Evolutionary conservation across 2,329 filamentous ascomycete genomes (phyloP).

Genomic region (Ascochyta rabiei): DNA sequence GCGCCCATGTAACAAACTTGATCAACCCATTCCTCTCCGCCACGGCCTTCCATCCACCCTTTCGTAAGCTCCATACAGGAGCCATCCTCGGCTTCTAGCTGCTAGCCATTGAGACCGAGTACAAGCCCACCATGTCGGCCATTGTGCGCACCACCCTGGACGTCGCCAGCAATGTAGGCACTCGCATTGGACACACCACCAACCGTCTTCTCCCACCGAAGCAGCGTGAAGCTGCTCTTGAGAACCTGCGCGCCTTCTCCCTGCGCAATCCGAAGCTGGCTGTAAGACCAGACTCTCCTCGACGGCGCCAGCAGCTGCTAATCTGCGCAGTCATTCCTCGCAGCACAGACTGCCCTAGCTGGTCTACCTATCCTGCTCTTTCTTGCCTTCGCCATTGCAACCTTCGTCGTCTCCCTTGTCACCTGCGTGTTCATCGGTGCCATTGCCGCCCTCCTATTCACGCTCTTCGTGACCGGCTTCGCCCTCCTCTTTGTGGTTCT

Average conservation of each 20-base stretch:
- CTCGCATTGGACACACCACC: constrained; percentile 38
- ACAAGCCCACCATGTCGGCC: constrained; percentile 22
- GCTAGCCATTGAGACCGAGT: not conserved
- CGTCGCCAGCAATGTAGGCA: constrained; percentile 30
- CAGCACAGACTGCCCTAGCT: constrained; percentile 68
- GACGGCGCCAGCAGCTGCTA: not conserved
- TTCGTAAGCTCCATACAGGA: not conserved
- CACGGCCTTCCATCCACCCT: not conserved
- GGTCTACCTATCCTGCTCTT: constrained; percentile 73
- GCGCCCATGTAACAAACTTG: not conserved
- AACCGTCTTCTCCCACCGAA: constrained; percentile 65
- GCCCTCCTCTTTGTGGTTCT: constrained; percentile 72
- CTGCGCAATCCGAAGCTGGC: constrained; percentile 70
- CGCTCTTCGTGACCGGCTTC: constrained; percentile 70
- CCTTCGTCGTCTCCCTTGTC: constrained; percentile 66
- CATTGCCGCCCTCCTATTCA: constrained; percentile 63
- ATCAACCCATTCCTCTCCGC: not conserved
- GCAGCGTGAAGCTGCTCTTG: constrained; percentile 63
- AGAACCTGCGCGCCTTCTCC: constrained; percentile 62
- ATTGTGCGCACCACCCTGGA: constrained; percentile 34
- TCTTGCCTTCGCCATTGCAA: constrained; percentile 66
- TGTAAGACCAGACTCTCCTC: constrained; percentile 54
- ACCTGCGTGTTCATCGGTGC: constrained; percentile 62
- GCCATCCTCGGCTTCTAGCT: not conserved
- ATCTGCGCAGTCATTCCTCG: constrained; percentile 66